Conservation (phyloP, 805 yeast genomes). For the Teunomyces cretensis region DNA sequence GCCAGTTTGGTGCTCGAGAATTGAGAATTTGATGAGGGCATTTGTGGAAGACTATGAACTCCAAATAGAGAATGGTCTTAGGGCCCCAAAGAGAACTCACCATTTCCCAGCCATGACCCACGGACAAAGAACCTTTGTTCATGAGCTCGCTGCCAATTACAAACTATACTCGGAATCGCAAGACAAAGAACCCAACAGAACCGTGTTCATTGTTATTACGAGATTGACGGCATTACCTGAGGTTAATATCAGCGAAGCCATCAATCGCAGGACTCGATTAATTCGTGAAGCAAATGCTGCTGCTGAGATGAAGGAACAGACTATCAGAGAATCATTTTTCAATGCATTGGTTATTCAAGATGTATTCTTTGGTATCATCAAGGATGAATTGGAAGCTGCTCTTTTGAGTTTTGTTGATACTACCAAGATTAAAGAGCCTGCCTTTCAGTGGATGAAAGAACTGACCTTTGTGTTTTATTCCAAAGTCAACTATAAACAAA, state of each 20-base stretch:
- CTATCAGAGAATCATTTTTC: conserved; percentile 32
- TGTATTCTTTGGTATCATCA: conserved; percentile 52
- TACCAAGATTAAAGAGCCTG: conserved; percentile 23
- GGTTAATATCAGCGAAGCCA: conserved; percentile 46
- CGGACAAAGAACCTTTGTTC: conserved; percentile 70
- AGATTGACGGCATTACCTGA: conserved; percentile 39
- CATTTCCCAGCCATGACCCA: conserved; percentile 74
- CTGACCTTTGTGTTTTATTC: conserved; percentile 43
- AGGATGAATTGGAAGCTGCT: conserved; percentile 40
- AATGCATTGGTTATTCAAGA: conserved; percentile 59
- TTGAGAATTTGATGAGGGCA: conserved; percentile 53
- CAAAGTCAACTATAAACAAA: conserved; percentile 28
- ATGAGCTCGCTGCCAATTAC: conserved; percentile 60
- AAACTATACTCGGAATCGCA: conserved; percentile 68
- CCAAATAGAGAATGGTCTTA: conserved; percentile 15
- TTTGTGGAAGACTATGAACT: conserved; percentile 43
- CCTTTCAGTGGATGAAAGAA: conserved; percentile 42
- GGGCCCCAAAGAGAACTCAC: conserved; percentile 34
- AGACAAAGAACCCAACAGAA: conserved; percentile 77
- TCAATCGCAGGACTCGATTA: conserved; percentile 18
- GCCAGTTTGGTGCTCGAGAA: conserved; percentile 62
- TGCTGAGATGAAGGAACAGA: conserved; percentile 17
- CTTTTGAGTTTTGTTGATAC: conserved; percentile 22
- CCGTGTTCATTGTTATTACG: conserved; percentile 57
- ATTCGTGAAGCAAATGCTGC: conserved; percentile 20